Base-by-base conservation (phyloP, 2,329 filamentous ascomycete species). In the Magnaporthales sp. region DNA sequence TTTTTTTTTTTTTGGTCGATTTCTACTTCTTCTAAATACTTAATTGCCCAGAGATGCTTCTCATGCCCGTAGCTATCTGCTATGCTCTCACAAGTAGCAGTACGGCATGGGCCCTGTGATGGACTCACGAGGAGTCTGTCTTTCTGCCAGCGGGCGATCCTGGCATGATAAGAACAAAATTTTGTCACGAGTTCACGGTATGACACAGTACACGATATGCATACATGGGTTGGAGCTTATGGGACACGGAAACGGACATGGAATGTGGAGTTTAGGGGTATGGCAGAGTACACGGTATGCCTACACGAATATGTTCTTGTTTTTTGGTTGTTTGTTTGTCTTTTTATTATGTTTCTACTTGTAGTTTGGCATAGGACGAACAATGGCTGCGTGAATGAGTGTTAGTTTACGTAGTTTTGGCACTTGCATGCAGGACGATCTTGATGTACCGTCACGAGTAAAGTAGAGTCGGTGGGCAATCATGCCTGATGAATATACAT, bases 261-360 rank as follows among this genome's bases (percentile, higher is more conserved):
- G 56, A 26, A 60, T 19, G 8, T 32, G 62, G 9, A 15, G n/a
- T 22, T 63, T 27, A 29, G 8, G 22, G 62, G 32, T 54, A 30
- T 51, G 63, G 63, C 63, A 64, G n/a, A 64, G 63, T 64, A 64
- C 24, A 64, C 38, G 63, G 63, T 54, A 54, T 56, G 38, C 38
- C 51, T 46, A 51, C 26, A 22, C 24, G 30, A 27, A 24, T n/a
- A 24, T 29, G 46, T 56, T 26, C 2, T 15, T 1, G 10, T 30
- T 15, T 64, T 30, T 10, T 63, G 15, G 13, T 30, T 46, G 9
- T 19, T 56, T 64, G 13, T 32, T 15, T 54, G 11, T 22, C 30
- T 64, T 29, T n/a, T 11, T 22, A 10, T 27, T 13, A 26, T 29
- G 26, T 38, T 46, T 63, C n/a, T 29, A 27, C 56, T 27, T 29